phyloP scores from a whole-genome alignment of 1,284 basidiomycete species.

The Trichosporon faecale region DNA sequence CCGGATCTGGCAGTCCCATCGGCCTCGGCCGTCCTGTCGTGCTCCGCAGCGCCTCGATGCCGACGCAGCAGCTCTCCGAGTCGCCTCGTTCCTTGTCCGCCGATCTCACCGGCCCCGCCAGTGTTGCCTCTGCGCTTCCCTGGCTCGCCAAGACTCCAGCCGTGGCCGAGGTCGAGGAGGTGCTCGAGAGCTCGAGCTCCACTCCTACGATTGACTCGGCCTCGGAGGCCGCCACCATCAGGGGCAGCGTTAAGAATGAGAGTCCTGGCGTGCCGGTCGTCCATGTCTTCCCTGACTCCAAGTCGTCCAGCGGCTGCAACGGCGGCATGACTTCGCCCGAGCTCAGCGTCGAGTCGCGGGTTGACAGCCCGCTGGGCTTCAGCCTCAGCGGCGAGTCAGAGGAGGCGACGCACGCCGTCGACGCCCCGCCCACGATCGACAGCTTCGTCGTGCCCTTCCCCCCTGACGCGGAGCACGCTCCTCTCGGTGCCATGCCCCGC shows the following conservation, averaged over 20 bases:
- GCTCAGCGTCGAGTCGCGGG: constrained; percentile 5
- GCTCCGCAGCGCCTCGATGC: not conserved
- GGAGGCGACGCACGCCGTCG: not conserved
- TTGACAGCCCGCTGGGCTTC: constrained; percentile 7
- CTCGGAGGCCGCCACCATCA: not conserved
- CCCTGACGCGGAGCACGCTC: not conserved
- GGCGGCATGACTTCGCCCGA: not conserved
- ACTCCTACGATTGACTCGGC: not conserved
- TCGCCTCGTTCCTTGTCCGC: not conserved
- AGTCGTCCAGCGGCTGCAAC: constrained; percentile 8
- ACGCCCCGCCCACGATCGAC: not conserved
- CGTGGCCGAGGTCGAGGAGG: not conserved
- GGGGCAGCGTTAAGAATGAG: not conserved
- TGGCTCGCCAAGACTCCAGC: not conserved
- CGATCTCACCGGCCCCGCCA: not conserved
- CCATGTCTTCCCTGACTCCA: not conserved
- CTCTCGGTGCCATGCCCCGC: not conserved
- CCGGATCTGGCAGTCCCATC: not conserved
- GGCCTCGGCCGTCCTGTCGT: not conserved
- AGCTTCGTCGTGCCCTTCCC: constrained; percentile 14
- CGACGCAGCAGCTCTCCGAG: not conserved
- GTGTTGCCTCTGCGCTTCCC: not conserved
- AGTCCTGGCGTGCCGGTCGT: not conserved
- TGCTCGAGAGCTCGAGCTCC: constrained; percentile 1
- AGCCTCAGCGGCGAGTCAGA: not conserved